Evolutionary conservation across 495 filamentous ascomycete genomes (phyloP).

Genomic region (Stereocaulon alpinum): DNA sequence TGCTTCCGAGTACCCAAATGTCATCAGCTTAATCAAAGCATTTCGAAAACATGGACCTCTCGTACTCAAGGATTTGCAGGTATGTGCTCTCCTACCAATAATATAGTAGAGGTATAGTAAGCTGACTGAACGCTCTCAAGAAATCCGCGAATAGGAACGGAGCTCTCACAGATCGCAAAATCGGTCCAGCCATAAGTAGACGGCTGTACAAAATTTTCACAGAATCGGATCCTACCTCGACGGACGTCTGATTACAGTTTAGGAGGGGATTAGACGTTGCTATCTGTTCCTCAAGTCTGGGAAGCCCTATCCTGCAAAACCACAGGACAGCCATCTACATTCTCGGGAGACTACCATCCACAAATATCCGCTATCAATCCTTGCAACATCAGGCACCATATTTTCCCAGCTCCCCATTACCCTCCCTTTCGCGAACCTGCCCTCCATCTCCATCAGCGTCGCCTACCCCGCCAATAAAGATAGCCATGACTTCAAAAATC

Average conservation of each 20-base stretch:
- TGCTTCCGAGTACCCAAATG: conserved; percentile 47
- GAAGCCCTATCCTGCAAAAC: too few species aligned
- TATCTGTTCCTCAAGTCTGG: too few species aligned
- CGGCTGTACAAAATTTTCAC: conserved; percentile 67
- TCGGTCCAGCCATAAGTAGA: conserved; percentile 62
- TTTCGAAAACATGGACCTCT: conserved; percentile 50
- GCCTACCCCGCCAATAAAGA: too few species aligned
- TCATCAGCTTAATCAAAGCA: conserved; percentile 44
- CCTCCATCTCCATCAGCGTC: too few species aligned
- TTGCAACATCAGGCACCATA: too few species aligned
- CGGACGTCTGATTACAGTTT: conserved; percentile 46
- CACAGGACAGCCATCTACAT: too few species aligned
- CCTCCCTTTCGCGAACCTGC: too few species aligned
- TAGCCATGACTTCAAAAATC: too few species aligned
- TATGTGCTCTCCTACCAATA: conserved; percentile 19
- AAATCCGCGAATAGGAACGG: conserved; percentile 64
- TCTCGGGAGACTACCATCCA: too few species aligned
- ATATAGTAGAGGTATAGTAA: background rate
- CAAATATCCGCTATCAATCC: too few species aligned
- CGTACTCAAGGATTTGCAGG: conserved; percentile 50
- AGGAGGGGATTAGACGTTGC: too few species aligned
- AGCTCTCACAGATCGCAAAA: conserved; percentile 48
- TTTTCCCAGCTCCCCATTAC: too few species aligned
- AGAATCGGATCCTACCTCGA: conserved; percentile 53
- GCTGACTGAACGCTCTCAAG: conserved; percentile 21